These are phyloP conservation scores for Ophiostoma sp. DNA, from an alignment of 2,329 filamentous ascomycete genomes.

Conservation along the genomic window DNA sequence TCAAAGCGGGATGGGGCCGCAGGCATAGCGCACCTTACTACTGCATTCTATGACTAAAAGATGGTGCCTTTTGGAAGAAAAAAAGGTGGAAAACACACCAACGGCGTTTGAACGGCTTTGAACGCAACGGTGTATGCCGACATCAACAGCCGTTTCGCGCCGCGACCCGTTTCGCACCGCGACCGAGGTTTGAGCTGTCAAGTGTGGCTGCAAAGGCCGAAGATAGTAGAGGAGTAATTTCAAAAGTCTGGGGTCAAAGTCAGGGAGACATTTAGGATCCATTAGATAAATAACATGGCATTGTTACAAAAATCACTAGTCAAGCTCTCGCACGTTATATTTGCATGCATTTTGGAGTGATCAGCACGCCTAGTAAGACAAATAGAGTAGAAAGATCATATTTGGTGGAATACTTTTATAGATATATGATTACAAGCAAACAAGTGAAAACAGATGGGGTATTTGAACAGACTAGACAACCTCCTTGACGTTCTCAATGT, in stretches of 20 bases:
- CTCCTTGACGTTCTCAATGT: slow-evolving; percentile 17
- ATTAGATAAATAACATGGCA: background rate
- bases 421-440: background rate
- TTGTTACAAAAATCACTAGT: background rate
- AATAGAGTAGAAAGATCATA: background rate
- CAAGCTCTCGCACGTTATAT: background rate
- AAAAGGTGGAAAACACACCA: background rate
- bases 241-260: background rate
- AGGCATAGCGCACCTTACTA: background rate
- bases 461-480: background rate
- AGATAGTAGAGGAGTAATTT: background rate
- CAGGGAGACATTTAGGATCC: background rate
- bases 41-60: background rate
- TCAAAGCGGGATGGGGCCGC: background rate
- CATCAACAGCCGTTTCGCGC: background rate
- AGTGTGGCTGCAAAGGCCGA: background rate
- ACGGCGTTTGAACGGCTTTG: background rate
- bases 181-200: background rate
- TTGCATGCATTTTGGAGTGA: background rate
- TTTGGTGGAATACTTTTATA: background rate
- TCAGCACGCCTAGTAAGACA: background rate
- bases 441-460: background rate
- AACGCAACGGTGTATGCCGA: background rate
- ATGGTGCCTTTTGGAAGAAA: background rate
- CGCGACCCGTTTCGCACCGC: background rate